Evolutionary conservation across 352 stramenopile genomes (phyloP).

Genomic region (Phytophthora ohioensis): DNA sequence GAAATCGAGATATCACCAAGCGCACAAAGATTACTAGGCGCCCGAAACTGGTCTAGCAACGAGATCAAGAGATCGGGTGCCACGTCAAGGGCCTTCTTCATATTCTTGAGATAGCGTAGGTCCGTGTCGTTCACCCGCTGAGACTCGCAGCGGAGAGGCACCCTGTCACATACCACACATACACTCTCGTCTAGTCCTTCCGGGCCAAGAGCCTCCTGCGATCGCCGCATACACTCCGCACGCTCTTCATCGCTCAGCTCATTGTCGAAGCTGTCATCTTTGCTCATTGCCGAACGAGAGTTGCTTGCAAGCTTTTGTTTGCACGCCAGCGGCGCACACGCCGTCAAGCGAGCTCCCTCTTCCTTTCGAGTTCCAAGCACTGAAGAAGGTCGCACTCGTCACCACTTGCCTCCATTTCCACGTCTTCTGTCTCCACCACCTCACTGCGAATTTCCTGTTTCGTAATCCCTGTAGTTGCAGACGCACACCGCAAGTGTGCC

Average conservation of each 20-base stretch:
- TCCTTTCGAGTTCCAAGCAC: background rate
- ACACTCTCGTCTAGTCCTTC: conserved; percentile 14
- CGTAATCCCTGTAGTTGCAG: too few species aligned
- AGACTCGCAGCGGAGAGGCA: background rate
- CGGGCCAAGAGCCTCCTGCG: background rate
- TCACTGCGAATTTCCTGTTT: too few species aligned
- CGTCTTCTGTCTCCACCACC: background rate
- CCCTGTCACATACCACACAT: background rate
- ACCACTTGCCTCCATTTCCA: background rate
- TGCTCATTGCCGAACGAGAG: background rate
- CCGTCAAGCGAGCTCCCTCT: background rate
- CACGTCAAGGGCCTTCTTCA: conserved; percentile 1
- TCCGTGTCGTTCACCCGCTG: background rate
- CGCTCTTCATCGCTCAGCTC: background rate
- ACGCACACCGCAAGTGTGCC: too few species aligned
- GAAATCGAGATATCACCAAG: background rate
- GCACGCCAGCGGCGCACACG: background rate
- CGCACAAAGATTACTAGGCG: background rate
- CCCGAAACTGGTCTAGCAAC: conserved; percentile 1
- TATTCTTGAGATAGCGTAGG: background rate
- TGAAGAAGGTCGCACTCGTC: background rate
- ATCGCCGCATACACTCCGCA: background rate
- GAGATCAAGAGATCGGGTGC: background rate
- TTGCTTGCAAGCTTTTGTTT: background rate
- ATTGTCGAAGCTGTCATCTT: background rate